These are phyloP conservation scores for Teunomyces kruisii DNA, from an alignment of 805 yeast species.

Conservation along the genomic window DNA sequence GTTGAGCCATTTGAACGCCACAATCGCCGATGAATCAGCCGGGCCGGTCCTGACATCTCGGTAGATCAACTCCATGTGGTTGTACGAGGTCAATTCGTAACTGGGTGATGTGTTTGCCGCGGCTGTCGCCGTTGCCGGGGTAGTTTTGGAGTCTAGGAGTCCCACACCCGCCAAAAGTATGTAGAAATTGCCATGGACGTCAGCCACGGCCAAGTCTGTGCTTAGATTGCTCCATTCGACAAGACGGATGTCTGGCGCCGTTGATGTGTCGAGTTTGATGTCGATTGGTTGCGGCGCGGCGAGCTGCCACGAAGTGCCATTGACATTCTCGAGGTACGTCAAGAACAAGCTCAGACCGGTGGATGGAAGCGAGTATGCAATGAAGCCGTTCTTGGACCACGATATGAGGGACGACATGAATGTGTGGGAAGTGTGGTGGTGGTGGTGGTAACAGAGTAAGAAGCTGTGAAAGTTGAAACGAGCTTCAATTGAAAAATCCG, in stretches of 20 bases:
- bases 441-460: not conserved
- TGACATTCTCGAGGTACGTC: slow-evolving; percentile 69
- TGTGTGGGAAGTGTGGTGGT: slow-evolving; percentile 1
- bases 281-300: slow-evolving; percentile 51
- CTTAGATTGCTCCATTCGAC: slow-evolving; percentile 79
- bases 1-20: slow-evolving; percentile 70
- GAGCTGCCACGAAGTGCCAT: slow-evolving; percentile 79
- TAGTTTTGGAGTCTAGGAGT: slow-evolving; percentile 19
- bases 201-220: slow-evolving; percentile 79
- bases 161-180: slow-evolving; percentile 44
- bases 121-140: slow-evolving; percentile 5
- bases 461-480: not conserved
- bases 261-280: slow-evolving; percentile 26
- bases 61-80: slow-evolving; percentile 49
- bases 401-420: slow-evolving; percentile 36
- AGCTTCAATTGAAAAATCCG: not conserved
- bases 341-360: slow-evolving; percentile 46
- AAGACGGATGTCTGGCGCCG: slow-evolving; percentile 35
- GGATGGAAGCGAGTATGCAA: slow-evolving; percentile 56
- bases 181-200: slow-evolving; percentile 61
- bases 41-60: slow-evolving; percentile 32
- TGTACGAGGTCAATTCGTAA: slow-evolving; percentile 44
- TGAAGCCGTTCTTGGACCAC: slow-evolving; percentile 84
- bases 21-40: slow-evolving; percentile 16
- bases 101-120: slow-evolving; percentile 27